Evolutionary conservation across 1,284 basidiomycete species (phyloP), one percentile per base, ranked within the genome.

Genomic region (Lentinus polychrous): DNA sequence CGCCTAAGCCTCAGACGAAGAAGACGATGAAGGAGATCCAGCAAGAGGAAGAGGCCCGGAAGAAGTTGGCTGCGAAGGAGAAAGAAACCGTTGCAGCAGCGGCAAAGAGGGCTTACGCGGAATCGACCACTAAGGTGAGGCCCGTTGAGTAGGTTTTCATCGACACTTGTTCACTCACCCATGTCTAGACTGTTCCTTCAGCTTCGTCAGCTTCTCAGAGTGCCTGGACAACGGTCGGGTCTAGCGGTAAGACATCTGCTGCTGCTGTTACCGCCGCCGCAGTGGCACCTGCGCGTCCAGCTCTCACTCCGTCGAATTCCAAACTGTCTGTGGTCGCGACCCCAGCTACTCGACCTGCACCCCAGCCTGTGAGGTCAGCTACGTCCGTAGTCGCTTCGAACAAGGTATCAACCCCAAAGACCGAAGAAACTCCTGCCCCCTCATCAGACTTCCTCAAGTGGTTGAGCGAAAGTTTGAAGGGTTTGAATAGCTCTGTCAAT

Each of bases 1-100:
- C 78, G 11, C 63, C 68, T 1, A 80, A 84, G 55, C 61, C 70
- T 3, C 66, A 72, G 2, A 71, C 81, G 6, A 95, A 94, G 72
- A 97, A 94, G 77, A 91, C 91, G 2, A 87, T 99, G 82, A 96
- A 94, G 73, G 94, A 99, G 71, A 99, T 99, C 42, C 92, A 97
- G 65, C 94, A 98, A 65, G 95, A 99, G 60, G 95, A 99, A 65
- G 88, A 96, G 69, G 79, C 72, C 55, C 76, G 85, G 55, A 93
- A 91, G 74, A 86, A 83, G 62, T 63, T 72, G 47, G 75, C 70
- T 1, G 69, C 73, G 12, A 86, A 83, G 58, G 84, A 88, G 53
- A 76, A 75, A 42, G 70, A 68, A 52, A 62, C 72, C 46, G 74
- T 76, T 17, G 67, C 75, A 37, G 68, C 73, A 33, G 72, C 77